These are phyloP conservation scores for Prunus davidiana DNA, from an alignment of 306 rosid species.

Conservation along the genomic window DNA sequence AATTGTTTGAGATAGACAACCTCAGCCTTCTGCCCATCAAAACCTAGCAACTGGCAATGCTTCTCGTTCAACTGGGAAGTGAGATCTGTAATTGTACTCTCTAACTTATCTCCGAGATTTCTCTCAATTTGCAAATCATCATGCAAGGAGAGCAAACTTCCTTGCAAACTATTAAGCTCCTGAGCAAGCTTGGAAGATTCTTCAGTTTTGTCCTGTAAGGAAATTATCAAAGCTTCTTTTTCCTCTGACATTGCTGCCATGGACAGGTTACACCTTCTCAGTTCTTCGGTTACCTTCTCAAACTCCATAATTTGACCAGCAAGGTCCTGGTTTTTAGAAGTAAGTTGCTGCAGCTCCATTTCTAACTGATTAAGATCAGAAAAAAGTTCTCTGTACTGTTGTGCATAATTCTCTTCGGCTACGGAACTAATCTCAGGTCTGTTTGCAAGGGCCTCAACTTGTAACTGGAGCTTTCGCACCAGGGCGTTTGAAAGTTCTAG, in stretches of 20 bases:
- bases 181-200: constrained; percentile 52
- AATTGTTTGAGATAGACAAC: constrained; percentile 56
- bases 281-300: constrained; percentile 43
- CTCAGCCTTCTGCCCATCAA: constrained; percentile 57
- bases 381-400: constrained; percentile 54
- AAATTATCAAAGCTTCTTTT: constrained; percentile 52
- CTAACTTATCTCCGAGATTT: constrained; percentile 46
- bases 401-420: constrained; percentile 58
- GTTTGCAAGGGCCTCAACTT: constrained; percentile 59
- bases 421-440: constrained; percentile 45
- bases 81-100: constrained; percentile 51
- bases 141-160: constrained; percentile 38
- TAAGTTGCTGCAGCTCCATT: constrained; percentile 66
- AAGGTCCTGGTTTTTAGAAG: constrained; percentile 60
- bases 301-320: constrained; percentile 51
- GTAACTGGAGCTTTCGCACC: constrained; percentile 64
- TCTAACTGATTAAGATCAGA: constrained; percentile 58
- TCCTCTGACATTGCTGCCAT: constrained; percentile 46
- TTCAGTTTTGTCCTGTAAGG: constrained; percentile 51
- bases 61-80: constrained; percentile 59
- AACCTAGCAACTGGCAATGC: constrained; percentile 50
- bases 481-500: constrained; percentile 48
- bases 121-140: constrained; percentile 54
- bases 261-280: constrained; percentile 53
- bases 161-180: constrained; percentile 51